These are phyloP conservation scores for Populus trichocarpa DNA, from an alignment of 441 rosid genomes.

Conservation along the genomic window DNA sequence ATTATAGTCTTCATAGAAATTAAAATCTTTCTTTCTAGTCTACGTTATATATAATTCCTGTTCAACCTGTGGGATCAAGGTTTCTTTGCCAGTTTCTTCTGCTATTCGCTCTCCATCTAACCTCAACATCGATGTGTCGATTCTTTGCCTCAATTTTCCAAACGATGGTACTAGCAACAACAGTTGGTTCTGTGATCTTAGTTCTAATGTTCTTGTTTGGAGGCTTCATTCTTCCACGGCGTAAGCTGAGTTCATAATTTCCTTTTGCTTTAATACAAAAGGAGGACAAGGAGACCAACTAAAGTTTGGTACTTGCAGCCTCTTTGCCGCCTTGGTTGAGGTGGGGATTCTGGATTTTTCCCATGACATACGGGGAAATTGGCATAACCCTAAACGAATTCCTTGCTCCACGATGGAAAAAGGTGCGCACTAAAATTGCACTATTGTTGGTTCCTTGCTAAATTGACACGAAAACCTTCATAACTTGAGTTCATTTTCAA, in stretches of 20 bases:
- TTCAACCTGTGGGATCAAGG: constrained; percentile 20
- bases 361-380: constrained; percentile 32
- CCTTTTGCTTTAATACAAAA: too few relatives aligned
- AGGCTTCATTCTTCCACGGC: constrained; percentile 48
- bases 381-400: constrained; percentile 33
- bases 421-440: constrained; percentile 10
- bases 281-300: not conserved
- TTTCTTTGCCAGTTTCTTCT: constrained; percentile 44
- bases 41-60: not conserved
- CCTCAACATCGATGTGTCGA: constrained; percentile 54
- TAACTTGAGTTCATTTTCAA: too few relatives aligned
- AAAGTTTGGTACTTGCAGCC: constrained; percentile 25
- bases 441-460: not conserved
- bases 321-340: constrained; percentile 38
- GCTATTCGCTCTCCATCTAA: constrained; percentile 51
- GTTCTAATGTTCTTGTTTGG: constrained; percentile 41
- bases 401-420: constrained; percentile 39
- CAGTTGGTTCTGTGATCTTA: constrained; percentile 22
- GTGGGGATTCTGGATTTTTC: constrained; percentile 45
- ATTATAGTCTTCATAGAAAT: too few relatives aligned
- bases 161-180: constrained; percentile 38
- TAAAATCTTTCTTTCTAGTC: not conserved
- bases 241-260: constrained; percentile 22
- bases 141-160: constrained; percentile 45
- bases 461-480: not conserved